These are phyloP conservation scores for Cryptococcus sp. DNA, from an alignment of 1,284 basidiomycete genomes.

Conservation along the genomic window DNA sequence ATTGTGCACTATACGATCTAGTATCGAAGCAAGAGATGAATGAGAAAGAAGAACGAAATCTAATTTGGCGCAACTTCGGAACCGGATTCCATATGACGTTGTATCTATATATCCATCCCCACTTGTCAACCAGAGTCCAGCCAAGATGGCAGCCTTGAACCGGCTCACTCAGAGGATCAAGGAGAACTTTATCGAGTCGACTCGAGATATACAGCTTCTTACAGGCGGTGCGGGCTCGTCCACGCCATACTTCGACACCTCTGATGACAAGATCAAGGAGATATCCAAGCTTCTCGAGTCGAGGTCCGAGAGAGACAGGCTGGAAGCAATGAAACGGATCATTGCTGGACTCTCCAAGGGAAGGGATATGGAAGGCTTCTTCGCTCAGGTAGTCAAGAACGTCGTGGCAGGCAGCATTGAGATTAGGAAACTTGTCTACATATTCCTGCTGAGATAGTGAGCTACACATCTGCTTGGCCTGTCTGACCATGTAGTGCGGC, in stretches of 20 bases:
- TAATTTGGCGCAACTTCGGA: too few species aligned
- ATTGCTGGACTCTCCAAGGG: slow-evolving; percentile 92
- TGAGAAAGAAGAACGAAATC: neutral
- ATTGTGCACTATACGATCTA: slow-evolving; percentile 6
- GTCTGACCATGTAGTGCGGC: slow-evolving; percentile 63
- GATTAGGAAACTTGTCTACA: slow-evolving; percentile 95
- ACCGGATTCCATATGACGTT: too few species aligned
- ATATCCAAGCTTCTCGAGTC: slow-evolving; percentile 81
- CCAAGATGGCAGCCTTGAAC: slow-evolving; percentile 40
- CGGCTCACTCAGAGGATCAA: slow-evolving; percentile 47
- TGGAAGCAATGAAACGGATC: slow-evolving; percentile 89
- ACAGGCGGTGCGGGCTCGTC: slow-evolving; percentile 28
- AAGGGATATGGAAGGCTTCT: slow-evolving; percentile 84
- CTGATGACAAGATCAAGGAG: slow-evolving; percentile 51
- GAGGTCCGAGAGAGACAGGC: slow-evolving; percentile 76
- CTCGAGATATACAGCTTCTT: slow-evolving; percentile 45
- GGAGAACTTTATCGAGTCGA: slow-evolving; percentile 49
- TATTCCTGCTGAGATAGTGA: slow-evolving; percentile 83
- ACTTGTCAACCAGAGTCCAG: neutral
- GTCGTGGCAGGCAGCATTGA: slow-evolving; percentile 86
- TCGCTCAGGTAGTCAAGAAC: slow-evolving; percentile 90
- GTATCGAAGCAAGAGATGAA: neutral
- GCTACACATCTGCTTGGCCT: too few species aligned
- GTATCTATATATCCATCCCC: too few species aligned
- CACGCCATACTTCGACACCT: slow-evolving; percentile 46